Base-by-base conservation (phyloP, 805 yeast species). In the Schwanniomyces occidentalis region DNA sequence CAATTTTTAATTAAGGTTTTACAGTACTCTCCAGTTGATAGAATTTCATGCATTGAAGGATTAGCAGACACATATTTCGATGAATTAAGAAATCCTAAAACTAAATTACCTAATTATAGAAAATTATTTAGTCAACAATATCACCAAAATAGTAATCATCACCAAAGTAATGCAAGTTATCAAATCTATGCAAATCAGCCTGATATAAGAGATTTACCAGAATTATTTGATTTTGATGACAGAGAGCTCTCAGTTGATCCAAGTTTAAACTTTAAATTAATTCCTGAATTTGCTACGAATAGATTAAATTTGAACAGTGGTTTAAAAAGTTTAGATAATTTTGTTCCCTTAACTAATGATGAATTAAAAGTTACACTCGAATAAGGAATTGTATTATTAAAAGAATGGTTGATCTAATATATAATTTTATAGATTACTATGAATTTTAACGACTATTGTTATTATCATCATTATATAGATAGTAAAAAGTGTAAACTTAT, bases 1-100 rank as follows among this genome's bases (percentile, higher is more conserved):
- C 73, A 71, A 34, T 71, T 85, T 44, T 62, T 85, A 42, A 69
- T 71, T 23, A 61, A 67, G 43, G 69, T 82, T 24, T 67, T 85
- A 43, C 78, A 80, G 51, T 85, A 85, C 56, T 80, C 84, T 41
- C 95, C 95, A 5, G 47, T 63, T 12, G 76, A 75, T 44, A 71
- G 95, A 62, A 65, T 80, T 29, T 69, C 76, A 38, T 82, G 91
- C 23, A 57, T 71, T 12, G 69, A 73, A 27, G 76, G 79, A 1
- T 56, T 80, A 51, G 56, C 68, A 22, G 71, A 75, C 48, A 68
- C 62, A 7, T 78, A 76, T 60, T 80, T 81, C 54, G 73, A 76
- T 46, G 79, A 75, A 43, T 69, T 77, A 45, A 65, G 74, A 49
- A 52, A 50, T 20, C 56, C 51, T 25, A 35, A 40, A 24, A 63